Conservation (phyloP, 179 eudicot species). For the Beta macrorhiza region DNA sequence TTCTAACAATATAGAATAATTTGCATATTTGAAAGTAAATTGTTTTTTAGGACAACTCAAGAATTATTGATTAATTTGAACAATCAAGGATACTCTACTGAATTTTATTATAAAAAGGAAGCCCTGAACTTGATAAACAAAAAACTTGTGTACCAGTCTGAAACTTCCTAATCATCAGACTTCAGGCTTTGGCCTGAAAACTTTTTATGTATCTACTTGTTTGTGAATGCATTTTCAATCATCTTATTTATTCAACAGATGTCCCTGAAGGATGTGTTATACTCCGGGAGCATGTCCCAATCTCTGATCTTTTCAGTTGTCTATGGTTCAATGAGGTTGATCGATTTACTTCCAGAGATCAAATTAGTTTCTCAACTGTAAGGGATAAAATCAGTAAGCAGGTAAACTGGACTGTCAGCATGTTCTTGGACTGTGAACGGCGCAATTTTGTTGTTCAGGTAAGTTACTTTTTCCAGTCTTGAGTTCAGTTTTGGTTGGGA, state of each 20-base stretch:
- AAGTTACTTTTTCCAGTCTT: neutral
- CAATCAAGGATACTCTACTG: no score
- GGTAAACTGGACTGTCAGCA: constrained; percentile 75
- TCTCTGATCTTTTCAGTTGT: constrained; percentile 86
- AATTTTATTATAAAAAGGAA: no score
- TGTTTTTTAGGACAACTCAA: no score
- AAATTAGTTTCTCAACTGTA: constrained; percentile 86
- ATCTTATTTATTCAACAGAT: constrained; percentile 44
- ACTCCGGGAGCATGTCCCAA: constrained; percentile 84
- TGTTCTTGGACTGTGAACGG: constrained; percentile 96
- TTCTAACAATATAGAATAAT: no score
- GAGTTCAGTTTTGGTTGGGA: neutral
- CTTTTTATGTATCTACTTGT: neutral
- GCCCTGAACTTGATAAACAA: neutral
- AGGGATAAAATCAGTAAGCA: constrained; percentile 79
- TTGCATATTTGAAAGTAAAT: no score
- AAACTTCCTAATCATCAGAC: neutral
- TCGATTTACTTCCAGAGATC: constrained; percentile 95
- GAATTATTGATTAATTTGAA: no score
- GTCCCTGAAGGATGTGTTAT: constrained; percentile 99
- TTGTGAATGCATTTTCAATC: constrained; percentile 10
- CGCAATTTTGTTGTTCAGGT: constrained; percentile 99
- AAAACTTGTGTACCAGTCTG: neutral
- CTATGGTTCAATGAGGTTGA: constrained; percentile 99
- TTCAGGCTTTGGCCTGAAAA: neutral